phyloP scores from a whole-genome alignment of 495 filamentous ascomycete species.

The Tuber umbilicatum region DNA sequence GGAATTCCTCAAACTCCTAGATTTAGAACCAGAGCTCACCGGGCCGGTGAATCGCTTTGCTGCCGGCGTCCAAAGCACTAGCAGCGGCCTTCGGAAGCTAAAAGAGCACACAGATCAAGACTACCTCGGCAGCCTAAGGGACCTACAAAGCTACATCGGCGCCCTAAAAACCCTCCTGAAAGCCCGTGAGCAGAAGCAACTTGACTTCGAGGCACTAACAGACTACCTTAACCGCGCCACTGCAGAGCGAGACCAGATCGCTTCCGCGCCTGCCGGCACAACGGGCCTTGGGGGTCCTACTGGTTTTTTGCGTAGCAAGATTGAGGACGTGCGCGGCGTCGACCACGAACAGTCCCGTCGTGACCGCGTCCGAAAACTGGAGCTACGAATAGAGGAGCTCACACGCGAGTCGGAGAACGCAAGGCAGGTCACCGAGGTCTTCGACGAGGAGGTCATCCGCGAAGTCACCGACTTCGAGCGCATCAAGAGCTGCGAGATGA shows the following conservation, averaged over 20 bases:
- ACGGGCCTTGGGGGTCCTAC: constrained; percentile 59
- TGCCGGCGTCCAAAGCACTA: constrained; percentile 74
- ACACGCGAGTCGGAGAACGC: constrained; percentile 82
- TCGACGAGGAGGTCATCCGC: constrained; percentile 87
- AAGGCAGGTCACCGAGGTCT: constrained; percentile 71
- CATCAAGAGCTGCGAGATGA: constrained; percentile 91
- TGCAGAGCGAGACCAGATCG: constrained; percentile 78
- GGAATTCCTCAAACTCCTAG: constrained; percentile 87
- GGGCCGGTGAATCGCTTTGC: constrained; percentile 74
- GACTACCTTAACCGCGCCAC: constrained; percentile 90
- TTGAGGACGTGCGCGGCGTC: constrained; percentile 93
- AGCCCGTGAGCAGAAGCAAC: constrained; percentile 91
- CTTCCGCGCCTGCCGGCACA: constrained; percentile 57
- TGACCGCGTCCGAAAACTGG: constrained; percentile 79
- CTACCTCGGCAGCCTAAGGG: constrained; percentile 80
- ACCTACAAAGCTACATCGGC: constrained; percentile 86
- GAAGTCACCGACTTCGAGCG: constrained; percentile 92
- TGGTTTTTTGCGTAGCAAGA: constrained; percentile 87
- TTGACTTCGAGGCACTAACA: constrained; percentile 91
- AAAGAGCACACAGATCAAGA: constrained; percentile 93
- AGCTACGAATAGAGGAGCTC: constrained; percentile 82
- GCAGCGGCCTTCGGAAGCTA: constrained; percentile 62
- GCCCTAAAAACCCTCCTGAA: constrained; percentile 82
- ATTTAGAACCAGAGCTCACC: constrained; percentile 82
- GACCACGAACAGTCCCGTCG: constrained; percentile 88